Base-by-base conservation (phyloP, 805 yeast species). In the Wickerhamiella vanderwaltii region DNA sequence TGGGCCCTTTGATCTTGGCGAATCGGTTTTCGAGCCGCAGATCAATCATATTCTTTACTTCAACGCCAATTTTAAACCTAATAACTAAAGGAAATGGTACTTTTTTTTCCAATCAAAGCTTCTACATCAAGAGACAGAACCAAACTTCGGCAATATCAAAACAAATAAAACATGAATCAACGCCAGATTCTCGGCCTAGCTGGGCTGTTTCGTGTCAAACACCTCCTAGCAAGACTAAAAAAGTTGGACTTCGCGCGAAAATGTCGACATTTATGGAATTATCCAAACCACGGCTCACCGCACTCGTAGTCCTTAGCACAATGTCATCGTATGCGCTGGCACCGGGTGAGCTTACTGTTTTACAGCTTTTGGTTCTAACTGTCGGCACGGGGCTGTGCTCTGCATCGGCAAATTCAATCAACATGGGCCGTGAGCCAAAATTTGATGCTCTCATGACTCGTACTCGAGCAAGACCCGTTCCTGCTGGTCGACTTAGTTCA, bases 361-460 rank as follows among this genome's bases (percentile, higher is more conserved):
- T 73, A 5, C 78, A 83, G 47, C 68, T 91, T 37, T 53, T 82
- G 24, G 75, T 76, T 50, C 65, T 91, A 24, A 83, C 95, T 0
- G 60, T 70, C 0, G 98, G 98, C 12, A 91, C 96, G 0, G 73
- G 88, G 1, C 62, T 91, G 25, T 74, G 91, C 49, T 85, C 95
- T 0, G 93, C 94, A 9, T 77, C 95, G 2, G 98, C 98, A 2
- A 91, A 91, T 62, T 94, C 97, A 3, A 85, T 91, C 36, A 91
- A 91, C 56, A 88, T 87, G 94, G 97, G 86, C 1, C 68, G 98
- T 51, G 98, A 91, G 61, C 95, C 95, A 1, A 80, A 74, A 16
- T 91, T 76, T 55, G 98, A 91, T 56, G 69, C 72, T 35, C 70
- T 72, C 55, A 91, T 91, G 98, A 72, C 78, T 3, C 69, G 98